Evolutionary conservation across 2,329 filamentous ascomycete species (phyloP).

Genomic region (Epichloe gansuensis): DNA sequence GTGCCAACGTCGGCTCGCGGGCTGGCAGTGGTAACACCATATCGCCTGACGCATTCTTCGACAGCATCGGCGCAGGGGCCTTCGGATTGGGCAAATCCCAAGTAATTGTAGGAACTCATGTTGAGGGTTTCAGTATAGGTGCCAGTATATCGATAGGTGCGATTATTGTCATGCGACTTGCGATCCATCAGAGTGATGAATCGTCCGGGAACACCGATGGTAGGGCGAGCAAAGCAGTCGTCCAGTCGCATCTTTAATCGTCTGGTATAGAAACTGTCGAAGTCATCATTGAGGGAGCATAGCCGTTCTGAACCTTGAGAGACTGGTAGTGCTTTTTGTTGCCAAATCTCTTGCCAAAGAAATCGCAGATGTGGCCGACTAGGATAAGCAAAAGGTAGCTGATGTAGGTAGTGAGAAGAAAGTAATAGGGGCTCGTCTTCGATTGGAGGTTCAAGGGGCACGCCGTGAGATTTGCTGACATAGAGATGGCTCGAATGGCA

Average conservation of each 20-base stretch:
- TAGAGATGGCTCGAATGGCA: conserved; percentile 73
- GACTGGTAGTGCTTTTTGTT: conserved; percentile 72
- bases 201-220: conserved; percentile 84
- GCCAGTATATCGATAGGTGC: conserved; percentile 77
- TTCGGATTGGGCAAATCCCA: conserved; percentile 95
- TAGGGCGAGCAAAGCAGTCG: conserved; percentile 88
- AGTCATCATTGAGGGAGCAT: conserved; percentile 92
- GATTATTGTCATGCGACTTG: conserved; percentile 82
- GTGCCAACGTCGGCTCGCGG: conserved; percentile 77
- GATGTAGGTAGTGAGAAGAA: conserved; percentile 93
- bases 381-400: conserved; percentile 94
- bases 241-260: conserved; percentile 89
- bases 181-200: conserved; percentile 91
- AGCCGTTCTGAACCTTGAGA: conserved; percentile 73
- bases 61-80: conserved; percentile 91
- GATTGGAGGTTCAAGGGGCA: conserved; percentile 67
- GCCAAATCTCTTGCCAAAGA: conserved; percentile 93
- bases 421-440: conserved; percentile 99
- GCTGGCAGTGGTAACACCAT: conserved; percentile 73
- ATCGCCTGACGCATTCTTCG: conserved; percentile 73
- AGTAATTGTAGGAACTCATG: conserved; percentile 99
- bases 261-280: conserved; percentile 96
- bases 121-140: conserved; percentile 92
- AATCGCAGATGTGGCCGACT: conserved; percentile 90
- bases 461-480: conserved; percentile 75